Conservation (phyloP, 1,284 basidiomycete species). For the Naganishia liquefaciens region DNA sequence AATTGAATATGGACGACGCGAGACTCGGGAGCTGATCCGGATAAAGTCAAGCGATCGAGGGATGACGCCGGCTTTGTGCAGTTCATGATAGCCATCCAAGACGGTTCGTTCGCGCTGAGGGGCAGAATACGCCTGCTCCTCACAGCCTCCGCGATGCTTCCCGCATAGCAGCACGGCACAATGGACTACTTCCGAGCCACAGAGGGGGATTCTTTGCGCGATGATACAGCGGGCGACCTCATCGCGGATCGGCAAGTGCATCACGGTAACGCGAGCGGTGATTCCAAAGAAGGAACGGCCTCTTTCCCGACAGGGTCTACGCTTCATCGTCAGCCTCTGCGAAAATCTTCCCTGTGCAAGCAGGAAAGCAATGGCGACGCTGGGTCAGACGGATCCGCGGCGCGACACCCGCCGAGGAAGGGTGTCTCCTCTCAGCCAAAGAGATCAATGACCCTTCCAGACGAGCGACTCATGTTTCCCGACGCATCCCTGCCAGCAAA, state of each 20-base stretch:
- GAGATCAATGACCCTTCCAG: conserved; percentile 19
- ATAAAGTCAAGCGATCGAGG: neutral
- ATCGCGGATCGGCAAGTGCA: conserved; percentile 18
- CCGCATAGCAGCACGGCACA: neutral
- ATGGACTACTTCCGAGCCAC: neutral
- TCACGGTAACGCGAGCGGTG: neutral
- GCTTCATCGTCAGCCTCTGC: neutral
- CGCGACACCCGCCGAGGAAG: neutral
- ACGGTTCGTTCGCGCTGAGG: neutral
- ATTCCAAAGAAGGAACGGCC: neutral
- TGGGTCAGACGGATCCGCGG: neutral
- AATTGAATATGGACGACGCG: no score
- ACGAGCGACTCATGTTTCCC: neutral
- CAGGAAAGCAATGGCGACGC: neutral
- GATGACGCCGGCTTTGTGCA: conserved; percentile 1
- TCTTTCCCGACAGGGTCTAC: neutral
- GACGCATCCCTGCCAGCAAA: neutral
- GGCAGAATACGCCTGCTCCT: no score
- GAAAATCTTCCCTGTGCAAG: neutral
- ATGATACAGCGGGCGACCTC: neutral
- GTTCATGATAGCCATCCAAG: neutral
- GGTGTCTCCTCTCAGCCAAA: neutral
- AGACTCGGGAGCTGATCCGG: no score
- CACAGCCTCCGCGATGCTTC: neutral
- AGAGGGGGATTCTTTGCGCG: neutral